Conservation (phyloP, 257 asterid species). For the Cinchona pubescens region DNA sequence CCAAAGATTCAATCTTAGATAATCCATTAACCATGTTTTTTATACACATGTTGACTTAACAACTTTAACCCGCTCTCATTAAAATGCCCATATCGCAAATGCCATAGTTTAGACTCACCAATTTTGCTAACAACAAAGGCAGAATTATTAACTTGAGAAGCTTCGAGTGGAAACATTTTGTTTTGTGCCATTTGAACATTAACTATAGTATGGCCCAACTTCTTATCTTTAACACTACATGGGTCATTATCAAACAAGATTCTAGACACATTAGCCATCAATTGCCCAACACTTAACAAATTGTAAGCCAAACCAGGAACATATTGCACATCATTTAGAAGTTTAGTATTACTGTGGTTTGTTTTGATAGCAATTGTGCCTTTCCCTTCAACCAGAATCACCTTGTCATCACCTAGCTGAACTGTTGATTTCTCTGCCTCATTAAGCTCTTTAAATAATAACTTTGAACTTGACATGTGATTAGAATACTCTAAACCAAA, state of each 20-base stretch:
- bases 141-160: not conserved
- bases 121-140: not conserved
- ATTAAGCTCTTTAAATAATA: not conserved
- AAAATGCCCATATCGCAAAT: conserved; percentile 19
- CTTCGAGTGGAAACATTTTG: conserved; percentile 3
- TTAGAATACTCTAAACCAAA: not conserved
- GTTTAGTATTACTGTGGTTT: not conserved
- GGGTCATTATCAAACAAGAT: conserved; percentile 3
- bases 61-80: not conserved
- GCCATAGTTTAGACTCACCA: conserved; percentile 1
- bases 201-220: not conserved
- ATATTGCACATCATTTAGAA: conserved; percentile 7
- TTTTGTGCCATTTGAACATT: not conserved
- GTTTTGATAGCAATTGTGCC: not conserved
- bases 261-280: conserved; percentile 1
- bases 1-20: not conserved
- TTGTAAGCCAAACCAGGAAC: conserved; percentile 11
- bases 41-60: not conserved
- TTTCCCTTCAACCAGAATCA: conserved; percentile 6
- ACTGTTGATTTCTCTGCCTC: not conserved
- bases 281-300: conserved; percentile 22
- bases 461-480: not conserved
- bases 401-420: not conserved
- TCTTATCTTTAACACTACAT: conserved; percentile 3
- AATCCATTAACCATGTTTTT: conserved; percentile 15